phyloP scores from a whole-genome alignment of 129 eudicot species.

The Pittosporum tobira region DNA sequence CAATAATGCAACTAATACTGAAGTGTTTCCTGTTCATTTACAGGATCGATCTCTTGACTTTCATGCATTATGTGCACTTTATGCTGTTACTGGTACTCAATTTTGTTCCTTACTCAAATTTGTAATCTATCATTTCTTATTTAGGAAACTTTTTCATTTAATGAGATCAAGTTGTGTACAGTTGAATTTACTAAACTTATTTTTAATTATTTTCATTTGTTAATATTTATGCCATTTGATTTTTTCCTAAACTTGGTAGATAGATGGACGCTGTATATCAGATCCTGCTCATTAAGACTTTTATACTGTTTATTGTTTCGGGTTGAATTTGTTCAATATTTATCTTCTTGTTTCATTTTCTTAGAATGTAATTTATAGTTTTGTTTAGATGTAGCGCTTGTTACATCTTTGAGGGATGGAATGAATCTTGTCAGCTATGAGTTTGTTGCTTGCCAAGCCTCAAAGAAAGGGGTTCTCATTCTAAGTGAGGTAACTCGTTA shows the following conservation, averaged over 20 bases:
- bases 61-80: conserved; percentile 11
- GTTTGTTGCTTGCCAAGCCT: conserved; percentile 84
- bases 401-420: conserved; percentile 84
- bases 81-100: conserved; percentile 21
- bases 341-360: background rate
- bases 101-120: background rate
- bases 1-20: background rate
- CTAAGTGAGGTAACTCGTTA: conserved; percentile 60
- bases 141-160: background rate
- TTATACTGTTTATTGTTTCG: background rate
- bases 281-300: background rate
- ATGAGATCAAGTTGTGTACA: background rate
- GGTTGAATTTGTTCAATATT: background rate
- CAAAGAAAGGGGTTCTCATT: conserved; percentile 77
- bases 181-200: too few species aligned
- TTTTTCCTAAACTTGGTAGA: too few species aligned
- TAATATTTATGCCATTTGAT: too few species aligned
- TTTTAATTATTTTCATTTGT: too few species aligned
- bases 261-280: too few species aligned
- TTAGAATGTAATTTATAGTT: background rate
- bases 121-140: background rate
- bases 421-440: conserved; percentile 93
- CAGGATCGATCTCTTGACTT: conserved; percentile 15
- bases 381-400: conserved; percentile 62
- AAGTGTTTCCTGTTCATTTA: background rate